Base-by-base conservation (phyloP, 345 rosid species). In the Brassica cretica region DNA sequence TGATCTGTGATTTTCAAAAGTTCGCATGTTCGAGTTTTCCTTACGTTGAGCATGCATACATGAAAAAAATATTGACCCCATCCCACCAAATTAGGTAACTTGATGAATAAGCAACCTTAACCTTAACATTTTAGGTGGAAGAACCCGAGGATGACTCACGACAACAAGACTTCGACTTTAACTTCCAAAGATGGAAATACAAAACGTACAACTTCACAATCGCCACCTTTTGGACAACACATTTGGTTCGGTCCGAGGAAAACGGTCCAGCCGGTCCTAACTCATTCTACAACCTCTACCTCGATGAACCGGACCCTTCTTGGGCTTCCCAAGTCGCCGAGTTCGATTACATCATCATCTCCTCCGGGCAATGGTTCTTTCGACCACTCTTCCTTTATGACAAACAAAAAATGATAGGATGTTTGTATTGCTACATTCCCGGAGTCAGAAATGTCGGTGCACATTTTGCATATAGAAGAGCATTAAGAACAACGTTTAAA, bases 331-430 rank as follows among this genome's bases (percentile, higher is more conserved):
- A 89, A 53, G 71, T 88, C n/a, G 81, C 60, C 3, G 87, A 66
- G 5, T 93, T 91, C 53, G 84, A 88, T 46, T 88, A 88, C 74
- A 39, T 93, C 19, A 82, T 93, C 84, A 29, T 91, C 58, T 85
- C 84, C 0, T 81, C 88, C 0, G 95, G 98, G 8, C 93, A 88
- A 19, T 93, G 97, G 97, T 91, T 93, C 76, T 91, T 68, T 64
- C 87, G 94, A 3, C 88, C 98, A 0, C 46, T 77, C 1, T 72
- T 91, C 27, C 89, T 82, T 83, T 85, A 83, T 37, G 93, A 91
- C 78, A 71, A 84, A 8, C 55, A 60, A 53, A 55, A 53, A 9
- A 55, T 85, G 1, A 80, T 84, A 0, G 95, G 95, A 8, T 93
- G 98, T 79, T 84, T 85, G 49, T 88, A 61, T 44, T 91, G 98